A percentile compares a stretch with the other conserved stretches of the same genome.
Evolutionary conservation across 2,329 filamentous ascomycete genomes (phyloP).

Genomic region (Gyromitra esculenta): DNA sequence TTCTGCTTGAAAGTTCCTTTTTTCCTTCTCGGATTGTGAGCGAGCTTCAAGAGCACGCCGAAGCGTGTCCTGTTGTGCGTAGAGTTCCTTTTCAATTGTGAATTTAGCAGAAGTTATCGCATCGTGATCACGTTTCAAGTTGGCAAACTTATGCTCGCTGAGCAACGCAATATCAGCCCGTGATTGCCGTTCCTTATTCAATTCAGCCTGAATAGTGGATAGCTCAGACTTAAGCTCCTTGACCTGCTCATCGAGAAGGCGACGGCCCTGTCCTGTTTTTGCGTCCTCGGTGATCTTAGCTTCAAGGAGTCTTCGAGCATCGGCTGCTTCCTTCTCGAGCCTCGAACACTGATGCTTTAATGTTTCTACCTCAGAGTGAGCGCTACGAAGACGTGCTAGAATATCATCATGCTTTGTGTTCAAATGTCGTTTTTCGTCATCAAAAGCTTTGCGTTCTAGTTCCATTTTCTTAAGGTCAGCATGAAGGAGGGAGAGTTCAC

Average conservation of each 20-base stretch:
- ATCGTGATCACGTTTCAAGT: slow-evolving; percentile 84
- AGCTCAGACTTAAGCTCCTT: slow-evolving; percentile 86
- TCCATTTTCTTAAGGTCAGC: slow-evolving; percentile 85
- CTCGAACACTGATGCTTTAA: slow-evolving; percentile 85
- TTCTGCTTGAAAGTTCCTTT: slow-evolving; percentile 87
- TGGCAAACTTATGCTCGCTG: slow-evolving; percentile 84
- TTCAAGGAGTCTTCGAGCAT: slow-evolving; percentile 86
- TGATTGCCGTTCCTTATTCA: slow-evolving; percentile 91
- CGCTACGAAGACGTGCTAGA: slow-evolving; percentile 77
- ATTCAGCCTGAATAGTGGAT: slow-evolving; percentile 83
- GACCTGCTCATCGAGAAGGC: slow-evolving; percentile 85
- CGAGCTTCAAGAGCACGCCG: slow-evolving; percentile 85
- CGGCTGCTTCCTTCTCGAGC: slow-evolving; percentile 85
- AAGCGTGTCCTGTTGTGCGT: slow-evolving; percentile 90
- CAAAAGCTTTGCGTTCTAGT: slow-evolving; percentile 78
- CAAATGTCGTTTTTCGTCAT: slow-evolving; percentile 78
- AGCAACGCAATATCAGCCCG: slow-evolving; percentile 92
- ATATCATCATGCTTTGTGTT: slow-evolving; percentile 81
- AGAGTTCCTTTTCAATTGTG: slow-evolving; percentile 96
- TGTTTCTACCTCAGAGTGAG: slow-evolving; percentile 86
- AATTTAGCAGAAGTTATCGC: slow-evolving; percentile 93
- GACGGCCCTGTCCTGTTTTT: slow-evolving; percentile 81
- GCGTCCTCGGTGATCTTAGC: slow-evolving; percentile 89
- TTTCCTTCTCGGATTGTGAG: slow-evolving; percentile 81
- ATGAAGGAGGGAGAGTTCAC: slow-evolving; percentile 85